A percentile compares a stretch with the other conserved stretches of the same genome.
Evolutionary conservation across 2,329 filamentous ascomycete species (phyloP).

Genomic region (Aspergillus novofumigatus): DNA sequence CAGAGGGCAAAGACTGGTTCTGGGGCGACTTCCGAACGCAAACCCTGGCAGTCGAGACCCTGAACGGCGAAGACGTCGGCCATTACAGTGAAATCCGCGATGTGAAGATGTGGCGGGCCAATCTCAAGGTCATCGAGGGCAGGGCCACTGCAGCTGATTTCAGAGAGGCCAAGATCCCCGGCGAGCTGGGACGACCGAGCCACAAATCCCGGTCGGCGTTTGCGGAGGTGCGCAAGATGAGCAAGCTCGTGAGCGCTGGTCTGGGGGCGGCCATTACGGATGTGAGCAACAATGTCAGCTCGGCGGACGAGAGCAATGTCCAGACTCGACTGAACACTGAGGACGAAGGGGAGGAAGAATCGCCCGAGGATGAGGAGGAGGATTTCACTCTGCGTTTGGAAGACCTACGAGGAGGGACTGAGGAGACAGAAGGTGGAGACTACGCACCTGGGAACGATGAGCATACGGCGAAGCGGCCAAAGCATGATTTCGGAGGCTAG

Average conservation of each 20-base stretch:
- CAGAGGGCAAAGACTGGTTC: slow-evolving; percentile 48
- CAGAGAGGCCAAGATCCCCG: slow-evolving; percentile 26
- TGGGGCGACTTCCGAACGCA: slow-evolving; percentile 55
- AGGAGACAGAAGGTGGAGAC: slow-evolving; percentile 25
- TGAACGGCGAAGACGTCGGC: slow-evolving; percentile 53
- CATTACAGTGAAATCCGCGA: slow-evolving; percentile 44
- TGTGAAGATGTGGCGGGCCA: slow-evolving; percentile 44
- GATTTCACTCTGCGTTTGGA: slow-evolving; percentile 12
- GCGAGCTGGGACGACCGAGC: slow-evolving; percentile 23
- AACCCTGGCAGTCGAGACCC: slow-evolving; percentile 51
- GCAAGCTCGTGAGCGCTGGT: slow-evolving; percentile 37
- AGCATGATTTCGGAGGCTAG: slow-evolving; percentile 2
- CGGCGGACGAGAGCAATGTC: slow-evolving; percentile 13
- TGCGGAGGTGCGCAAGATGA: slow-evolving; percentile 32
- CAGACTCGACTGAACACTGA: not conserved
- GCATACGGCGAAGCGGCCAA: slow-evolving; percentile 17
- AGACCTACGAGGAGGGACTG: slow-evolving; percentile 23
- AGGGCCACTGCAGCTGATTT: slow-evolving; percentile 21
- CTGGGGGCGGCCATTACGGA: slow-evolving; percentile 23
- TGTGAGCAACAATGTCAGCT: slow-evolving; percentile 23
- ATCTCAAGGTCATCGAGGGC: slow-evolving; percentile 44
- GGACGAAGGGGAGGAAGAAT: slow-evolving; percentile 4
- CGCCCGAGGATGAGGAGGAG: slow-evolving; percentile 11
- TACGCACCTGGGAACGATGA: slow-evolving; percentile 17
- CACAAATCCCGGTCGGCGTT: slow-evolving; percentile 22